Base-by-base conservation (phyloP, 768 basidiomycete genomes). In the Lactifluus volemus region DNA sequence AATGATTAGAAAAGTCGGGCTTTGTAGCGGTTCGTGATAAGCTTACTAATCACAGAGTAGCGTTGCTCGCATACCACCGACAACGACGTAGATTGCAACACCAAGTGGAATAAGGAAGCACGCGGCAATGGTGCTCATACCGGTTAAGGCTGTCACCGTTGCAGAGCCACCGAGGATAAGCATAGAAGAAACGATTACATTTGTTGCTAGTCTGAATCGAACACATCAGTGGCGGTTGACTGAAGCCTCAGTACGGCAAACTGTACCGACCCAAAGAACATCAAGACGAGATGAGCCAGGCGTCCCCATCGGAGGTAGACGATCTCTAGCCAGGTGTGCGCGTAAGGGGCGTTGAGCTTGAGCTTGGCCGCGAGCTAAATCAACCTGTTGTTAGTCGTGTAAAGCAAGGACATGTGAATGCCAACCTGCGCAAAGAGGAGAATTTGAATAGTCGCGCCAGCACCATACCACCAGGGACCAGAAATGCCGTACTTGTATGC, bases 391-490 rank as follows among this genome's bases (percentile, higher is more conserved):
- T 61, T 30, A 58, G 49, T 45, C 59, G 21, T 17, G 19, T 36
- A n/a, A 21, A 42, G 17, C 32, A 9, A 38, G 15, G 4, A 21
- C 41, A 9, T 25, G 6, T 21, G 11, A 21, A 17, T 38, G 65
- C 75, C 10, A 44, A 84, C 84, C 80, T 84, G 81, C 8, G 92
- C 92, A 68, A 98, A 97, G n/a, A 97, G 82, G 30, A 95, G 78
- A 58, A 97, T 84, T 69, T 92, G 91, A 29, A 92, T 84, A 0
- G 86, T 88, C 25, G 90, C 92, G n/a, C 92, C 92, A 38, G 88
- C 83, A 6, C 89, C 92, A 66, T 94, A 94, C 87, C 89, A 92
- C 87, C 88, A 93, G 0, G 90, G 89, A 0, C 91, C 92, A 4
- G 83, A 84, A 61, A 94, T 85, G 9, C 88, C 93, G 67, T 84